A percentile compares a stretch with the other conserved stretches of the same genome.
These are phyloP conservation scores for Scutellaria baicalensis DNA, from an alignment of 257 asterid genomes.

Conservation along the genomic window DNA sequence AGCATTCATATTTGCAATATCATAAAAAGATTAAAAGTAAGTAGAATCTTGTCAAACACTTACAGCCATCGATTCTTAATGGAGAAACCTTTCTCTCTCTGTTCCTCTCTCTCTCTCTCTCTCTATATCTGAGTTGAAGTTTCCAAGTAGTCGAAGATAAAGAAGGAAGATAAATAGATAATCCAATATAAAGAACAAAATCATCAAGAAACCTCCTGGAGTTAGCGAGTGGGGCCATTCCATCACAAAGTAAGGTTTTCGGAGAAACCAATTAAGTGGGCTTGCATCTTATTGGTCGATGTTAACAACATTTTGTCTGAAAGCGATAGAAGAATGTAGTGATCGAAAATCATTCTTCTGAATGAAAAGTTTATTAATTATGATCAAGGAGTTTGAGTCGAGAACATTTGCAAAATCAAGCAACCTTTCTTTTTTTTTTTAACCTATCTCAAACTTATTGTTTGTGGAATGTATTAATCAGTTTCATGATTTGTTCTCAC, in stretches of 20 bases:
- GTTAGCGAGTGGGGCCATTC: conserved; percentile 45
- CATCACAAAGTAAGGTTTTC: conserved; percentile 12
- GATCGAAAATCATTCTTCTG: neutral
- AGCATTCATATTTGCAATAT: neutral
- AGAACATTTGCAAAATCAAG: too few species aligned
- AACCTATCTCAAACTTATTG: too few species aligned
- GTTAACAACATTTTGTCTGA: conserved; percentile 21
- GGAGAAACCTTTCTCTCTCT: neutral
- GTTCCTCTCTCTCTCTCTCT: too few species aligned
- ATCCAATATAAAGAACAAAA: neutral
- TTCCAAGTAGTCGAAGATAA: neutral
- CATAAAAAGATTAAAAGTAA: neutral
- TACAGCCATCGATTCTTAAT: conserved; percentile 38
- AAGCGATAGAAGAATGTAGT: neutral
- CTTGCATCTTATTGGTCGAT: conserved; percentile 25
- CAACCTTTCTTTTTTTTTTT: too few species aligned
- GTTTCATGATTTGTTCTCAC: too few species aligned
- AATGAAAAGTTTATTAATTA: too few species aligned
- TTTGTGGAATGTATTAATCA: too few species aligned
- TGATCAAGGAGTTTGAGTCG: too few species aligned
- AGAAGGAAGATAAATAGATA: neutral
- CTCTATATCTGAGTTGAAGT: neutral
- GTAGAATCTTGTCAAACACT: conserved; percentile 20
- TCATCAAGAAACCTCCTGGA: neutral
- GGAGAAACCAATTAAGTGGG: conserved; percentile 36